Base-by-base conservation (phyloP, 148 eudicot genomes). In the Gaultheria prostrata region DNA sequence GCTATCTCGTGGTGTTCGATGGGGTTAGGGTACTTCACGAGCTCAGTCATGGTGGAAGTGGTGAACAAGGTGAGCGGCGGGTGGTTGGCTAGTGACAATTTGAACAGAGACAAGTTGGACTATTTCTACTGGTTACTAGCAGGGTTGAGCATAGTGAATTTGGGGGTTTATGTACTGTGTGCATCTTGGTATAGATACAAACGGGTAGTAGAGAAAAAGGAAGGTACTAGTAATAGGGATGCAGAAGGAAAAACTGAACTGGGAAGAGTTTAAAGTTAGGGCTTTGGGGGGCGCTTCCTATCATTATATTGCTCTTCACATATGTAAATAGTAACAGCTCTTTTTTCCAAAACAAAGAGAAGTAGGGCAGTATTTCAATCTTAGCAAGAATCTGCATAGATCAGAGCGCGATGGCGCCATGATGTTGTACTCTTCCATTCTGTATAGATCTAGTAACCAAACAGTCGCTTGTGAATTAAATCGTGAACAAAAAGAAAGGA, bases 51-150 rank as follows among this genome's bases (percentile, higher is more conserved):
- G 76, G 93, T 91, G 72, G 83, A 81, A 45, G 82, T 89, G 61
- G 89, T 87, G 48, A 87, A 91, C 84, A 89, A 85, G 84, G 89
- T 83, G 72, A 91, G 93, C 77, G 86, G 85, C 33, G 93, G 93
- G 51, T 90, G 93, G 93, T 75, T 91, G 70, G 83, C 82, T 9
- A 91, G 84, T 46, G 86, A 89, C 65, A 87, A 91, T 49, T 73
- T 89, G 86, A 90, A 90, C 74, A 80, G 87, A 43, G 90, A 90
- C 63, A 89, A 82, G 82, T 48, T 90, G 82, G 82, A 90, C 77
- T 86, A 90, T 15, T 90, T 90, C 83, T 90, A 89, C 35, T 89
- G 89, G 87, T 76, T 90, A 17, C 75, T 90, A 72, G 87, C 92
- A 2, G 86, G 85, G 18, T 39, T 90, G 28, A 89, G 91, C 82